A percentile compares a stretch with the other conserved stretches of the same genome.
Conservation (phyloP, 495 filamentous ascomycete genomes). For the Hypoxylon fuscum region DNA sequence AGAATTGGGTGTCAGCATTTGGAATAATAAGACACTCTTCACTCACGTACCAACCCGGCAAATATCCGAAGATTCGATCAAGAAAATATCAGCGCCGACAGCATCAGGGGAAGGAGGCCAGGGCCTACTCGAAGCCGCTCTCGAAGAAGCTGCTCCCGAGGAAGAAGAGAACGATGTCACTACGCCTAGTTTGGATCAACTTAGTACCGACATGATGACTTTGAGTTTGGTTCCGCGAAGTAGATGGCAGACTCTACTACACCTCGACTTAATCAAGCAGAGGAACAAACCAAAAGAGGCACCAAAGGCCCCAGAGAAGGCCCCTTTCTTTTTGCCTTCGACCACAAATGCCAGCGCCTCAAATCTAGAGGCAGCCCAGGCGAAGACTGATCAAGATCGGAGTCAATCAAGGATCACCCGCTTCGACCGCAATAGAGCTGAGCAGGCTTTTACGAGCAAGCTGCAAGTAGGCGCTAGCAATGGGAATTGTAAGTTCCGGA, state of each 20-base stretch:
- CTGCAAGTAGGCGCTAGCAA: constrained; percentile 58
- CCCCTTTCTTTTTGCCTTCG: constrained; percentile 93
- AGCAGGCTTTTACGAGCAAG: constrained; percentile 68
- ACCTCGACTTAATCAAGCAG: constrained; percentile 88
- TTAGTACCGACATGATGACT: constrained; percentile 81
- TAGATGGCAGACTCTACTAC: constrained; percentile 91
- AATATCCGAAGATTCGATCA: constrained; percentile 78
- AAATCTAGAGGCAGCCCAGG: constrained; percentile 29
- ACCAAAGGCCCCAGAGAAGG: constrained; percentile 90
- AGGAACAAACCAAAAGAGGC: constrained; percentile 95
- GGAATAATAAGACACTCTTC: constrained; percentile 93
- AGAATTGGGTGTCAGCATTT: constrained; percentile 87
- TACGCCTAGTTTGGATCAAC: constrained; percentile 71
- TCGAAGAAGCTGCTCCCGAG: constrained; percentile 58
- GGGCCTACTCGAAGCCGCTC: constrained; percentile 71
- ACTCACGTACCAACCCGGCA: constrained; percentile 83
- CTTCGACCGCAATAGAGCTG: constrained; percentile 50
- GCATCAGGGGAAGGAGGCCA: constrained; percentile 85
- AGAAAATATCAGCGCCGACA: constrained; percentile 68
- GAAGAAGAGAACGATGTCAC: constrained; percentile 58
- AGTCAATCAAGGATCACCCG: constrained; percentile 50
- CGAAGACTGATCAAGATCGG: constrained; percentile 27
- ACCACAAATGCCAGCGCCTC: constrained; percentile 54
- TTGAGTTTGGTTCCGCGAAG: constrained; percentile 88
- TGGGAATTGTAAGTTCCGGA: constrained; percentile 61